A percentile compares a stretch with the other conserved stretches of the same genome.
These are phyloP conservation scores for Pilaira anomala DNA, from an alignment of 192 early-diverging fungal genomes.

Conservation along the genomic window DNA sequence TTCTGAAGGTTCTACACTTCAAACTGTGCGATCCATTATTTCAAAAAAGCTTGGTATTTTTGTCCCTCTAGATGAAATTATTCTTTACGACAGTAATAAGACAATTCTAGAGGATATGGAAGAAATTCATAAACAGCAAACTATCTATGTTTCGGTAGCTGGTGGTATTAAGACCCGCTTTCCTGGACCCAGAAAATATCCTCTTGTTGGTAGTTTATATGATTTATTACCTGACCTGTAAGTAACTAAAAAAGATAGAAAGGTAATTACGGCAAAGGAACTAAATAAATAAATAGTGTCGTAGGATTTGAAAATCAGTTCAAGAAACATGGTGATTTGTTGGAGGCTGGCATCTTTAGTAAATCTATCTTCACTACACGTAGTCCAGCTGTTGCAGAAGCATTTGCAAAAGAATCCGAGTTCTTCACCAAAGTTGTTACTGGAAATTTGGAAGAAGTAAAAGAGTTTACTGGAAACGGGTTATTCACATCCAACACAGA, in stretches of 20 bases:
- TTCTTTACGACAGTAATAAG: background rate
- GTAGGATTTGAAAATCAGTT: constrained; percentile 28
- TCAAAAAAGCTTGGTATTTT: constrained; percentile 18
- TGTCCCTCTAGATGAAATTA: background rate
- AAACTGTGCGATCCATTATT: constrained; percentile 12
- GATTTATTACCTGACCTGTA: constrained; percentile 25
- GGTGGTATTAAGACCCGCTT: constrained; percentile 3
- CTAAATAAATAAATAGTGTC: background rate
- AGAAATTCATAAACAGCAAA: constrained; percentile 14
- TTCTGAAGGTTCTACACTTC: constrained; percentile 14
- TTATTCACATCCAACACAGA: constrained; percentile 49
- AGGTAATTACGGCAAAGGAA: no score
- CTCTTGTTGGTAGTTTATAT: constrained; percentile 26
- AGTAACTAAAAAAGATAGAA: background rate
- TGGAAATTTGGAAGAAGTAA: constrained; percentile 38
- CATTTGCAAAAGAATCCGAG: constrained; percentile 45
- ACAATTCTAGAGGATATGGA: constrained; percentile 13
- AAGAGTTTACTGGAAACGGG: constrained; percentile 45
- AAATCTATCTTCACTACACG: constrained; percentile 22
- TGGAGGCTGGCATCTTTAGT: constrained; percentile 27
- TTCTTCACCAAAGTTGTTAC: constrained; percentile 47
- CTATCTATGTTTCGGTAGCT: constrained; percentile 6
- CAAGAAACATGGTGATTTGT: constrained; percentile 34
- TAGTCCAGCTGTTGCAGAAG: constrained; percentile 43
- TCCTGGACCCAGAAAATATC: constrained; percentile 16